Percentiles rank a stretch among this genome's conserved stretches.
phyloP scores from a whole-genome alignment of 73 alveolate genomes.

The Paramecium sonneborni region DNA sequence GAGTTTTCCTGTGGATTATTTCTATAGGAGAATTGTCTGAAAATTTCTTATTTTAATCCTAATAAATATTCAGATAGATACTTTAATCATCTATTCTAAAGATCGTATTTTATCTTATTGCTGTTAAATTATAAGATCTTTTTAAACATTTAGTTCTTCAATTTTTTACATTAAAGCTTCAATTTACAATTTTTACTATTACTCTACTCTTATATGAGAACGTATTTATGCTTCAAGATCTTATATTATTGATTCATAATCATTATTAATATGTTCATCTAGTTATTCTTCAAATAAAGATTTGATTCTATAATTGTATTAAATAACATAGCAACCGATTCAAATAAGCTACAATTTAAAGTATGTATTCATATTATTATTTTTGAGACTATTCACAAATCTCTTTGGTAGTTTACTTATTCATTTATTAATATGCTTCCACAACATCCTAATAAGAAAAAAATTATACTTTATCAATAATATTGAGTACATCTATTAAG shows the following conservation, averaged over 20 bases:
- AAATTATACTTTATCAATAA: neutral
- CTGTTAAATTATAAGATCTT: neutral
- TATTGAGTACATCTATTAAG: neutral
- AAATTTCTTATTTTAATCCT: neutral
- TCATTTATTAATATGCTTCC: neutral
- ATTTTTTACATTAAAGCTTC: neutral
- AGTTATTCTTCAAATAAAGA: neutral
- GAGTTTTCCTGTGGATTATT: neutral
- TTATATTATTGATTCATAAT: slow-evolving; percentile 4
- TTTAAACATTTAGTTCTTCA: neutral
- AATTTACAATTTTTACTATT: neutral
- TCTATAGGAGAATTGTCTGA: neutral
- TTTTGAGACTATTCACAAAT: neutral
- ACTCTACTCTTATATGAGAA: neutral
- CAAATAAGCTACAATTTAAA: neutral
- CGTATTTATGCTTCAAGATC: slow-evolving; percentile 22
- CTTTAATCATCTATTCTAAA: neutral
- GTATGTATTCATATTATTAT: neutral
- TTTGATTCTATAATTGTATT: neutral
- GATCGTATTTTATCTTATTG: slow-evolving; percentile 1
- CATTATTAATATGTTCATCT: neutral
- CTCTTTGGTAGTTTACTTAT: neutral
- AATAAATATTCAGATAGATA: neutral
- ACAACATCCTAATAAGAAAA: neutral
- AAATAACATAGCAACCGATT: neutral